These are phyloP conservation scores for Climacium dendroides DNA, from an alignment of 225 moss, liverwort and hornwort species.

Conservation along the genomic window DNA sequence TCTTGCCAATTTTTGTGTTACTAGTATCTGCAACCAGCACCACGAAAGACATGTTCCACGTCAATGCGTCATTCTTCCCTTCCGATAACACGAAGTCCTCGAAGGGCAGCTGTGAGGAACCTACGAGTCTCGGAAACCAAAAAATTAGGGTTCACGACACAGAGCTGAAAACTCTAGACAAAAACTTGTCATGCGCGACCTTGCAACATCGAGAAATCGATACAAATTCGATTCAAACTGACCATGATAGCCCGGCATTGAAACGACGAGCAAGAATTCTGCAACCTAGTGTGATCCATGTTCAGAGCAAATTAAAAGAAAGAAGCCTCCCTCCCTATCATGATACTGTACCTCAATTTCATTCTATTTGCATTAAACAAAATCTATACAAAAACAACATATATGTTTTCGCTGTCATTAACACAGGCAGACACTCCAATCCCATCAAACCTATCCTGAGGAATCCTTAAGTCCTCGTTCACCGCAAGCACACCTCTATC, in stretches of 20 bases:
- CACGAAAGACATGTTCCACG: not conserved
- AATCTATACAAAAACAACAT: not conserved
- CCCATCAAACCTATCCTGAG: not conserved
- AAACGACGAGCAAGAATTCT: too few species aligned
- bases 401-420: not conserved
- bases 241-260: slow-evolving; percentile 14
- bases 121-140: not conserved
- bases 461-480: not conserved
- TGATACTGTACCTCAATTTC: too few species aligned
- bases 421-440: not conserved
- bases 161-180: not conserved
- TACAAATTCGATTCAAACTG: not conserved
- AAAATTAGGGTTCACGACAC: not conserved
- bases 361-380: too few species aligned
- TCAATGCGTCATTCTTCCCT: not conserved
- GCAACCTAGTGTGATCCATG: not conserved
- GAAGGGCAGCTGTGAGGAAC: not conserved
- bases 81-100: not conserved
- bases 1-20: slow-evolving; percentile 45
- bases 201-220: not conserved
- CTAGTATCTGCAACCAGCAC: slow-evolving; percentile 4
- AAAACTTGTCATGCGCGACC: not conserved
- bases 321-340: too few species aligned
- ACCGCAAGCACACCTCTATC: not conserved
- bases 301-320: too few species aligned